Conservation (phyloP, 2,329 filamentous ascomycete genomes). For the Colletotrichum zoysiae region DNA sequence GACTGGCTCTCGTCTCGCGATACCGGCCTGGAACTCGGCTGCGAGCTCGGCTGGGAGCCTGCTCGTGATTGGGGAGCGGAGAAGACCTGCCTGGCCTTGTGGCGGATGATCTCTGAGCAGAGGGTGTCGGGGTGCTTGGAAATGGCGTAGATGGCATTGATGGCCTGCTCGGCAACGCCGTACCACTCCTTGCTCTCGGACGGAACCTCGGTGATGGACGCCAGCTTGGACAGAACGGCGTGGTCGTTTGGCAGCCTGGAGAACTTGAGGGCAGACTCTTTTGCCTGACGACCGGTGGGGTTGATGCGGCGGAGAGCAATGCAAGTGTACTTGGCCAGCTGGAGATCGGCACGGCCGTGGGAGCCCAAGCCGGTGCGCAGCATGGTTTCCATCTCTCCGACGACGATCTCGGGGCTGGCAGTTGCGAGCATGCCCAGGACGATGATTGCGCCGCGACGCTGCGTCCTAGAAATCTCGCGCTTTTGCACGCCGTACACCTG, state of each 20-base stretch:
- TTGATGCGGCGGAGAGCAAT: constrained; percentile 93
- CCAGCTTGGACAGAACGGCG: constrained; percentile 83
- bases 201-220: constrained; percentile 85
- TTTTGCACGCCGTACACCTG: constrained; percentile 96
- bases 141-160: constrained; percentile 93
- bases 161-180: constrained; percentile 94
- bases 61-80: constrained; percentile 51
- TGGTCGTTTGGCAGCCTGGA: constrained; percentile 92
- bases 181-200: constrained; percentile 97
- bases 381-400: constrained; percentile 96
- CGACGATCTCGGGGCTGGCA: constrained; percentile 91
- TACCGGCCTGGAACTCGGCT: constrained; percentile 57
- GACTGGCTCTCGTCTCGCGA: constrained; percentile 31
- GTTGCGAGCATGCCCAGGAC: constrained; percentile 96
- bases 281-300: constrained; percentile 82
- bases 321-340: constrained; percentile 94
- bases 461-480: constrained; percentile 90
- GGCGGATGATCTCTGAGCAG: constrained; percentile 89
- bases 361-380: constrained; percentile 87
- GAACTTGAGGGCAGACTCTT: constrained; percentile 76
- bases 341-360: constrained; percentile 84
- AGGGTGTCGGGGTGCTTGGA: constrained; percentile 94
- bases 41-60: constrained; percentile 54
- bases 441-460: constrained; percentile 93
- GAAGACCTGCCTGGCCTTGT: constrained; percentile 88